phyloP scores from a whole-genome alignment of 2,329 filamentous ascomycete genomes.

The Teratosphaeria nubilosa region DNA sequence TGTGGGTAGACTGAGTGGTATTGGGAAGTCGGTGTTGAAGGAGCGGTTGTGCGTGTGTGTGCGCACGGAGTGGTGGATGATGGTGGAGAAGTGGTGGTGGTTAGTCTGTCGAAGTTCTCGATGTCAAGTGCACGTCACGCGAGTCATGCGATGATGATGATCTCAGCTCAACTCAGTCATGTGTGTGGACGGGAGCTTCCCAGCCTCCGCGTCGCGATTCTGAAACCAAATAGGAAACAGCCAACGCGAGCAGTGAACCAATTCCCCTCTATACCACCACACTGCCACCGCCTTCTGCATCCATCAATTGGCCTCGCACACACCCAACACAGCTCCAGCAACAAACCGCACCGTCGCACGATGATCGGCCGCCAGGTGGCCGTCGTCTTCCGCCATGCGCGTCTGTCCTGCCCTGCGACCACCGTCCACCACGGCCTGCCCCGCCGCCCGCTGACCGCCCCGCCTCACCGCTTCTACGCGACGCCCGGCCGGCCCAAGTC shows the following conservation, averaged over 20 bases:
- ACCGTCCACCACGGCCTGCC: conserved; percentile 4
- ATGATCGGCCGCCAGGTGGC: conserved; percentile 14
- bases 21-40: too few relatives aligned
- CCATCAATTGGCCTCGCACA: background rate
- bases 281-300: background rate
- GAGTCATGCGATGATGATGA: background rate
- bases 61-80: background rate
- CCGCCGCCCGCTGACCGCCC: conserved; percentile 5
- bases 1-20: background rate
- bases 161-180: background rate
- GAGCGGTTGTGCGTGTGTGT: background rate
- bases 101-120: background rate
- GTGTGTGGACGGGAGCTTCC: background rate
- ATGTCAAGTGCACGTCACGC: background rate
- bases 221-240: background rate
- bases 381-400: conserved; percentile 13
- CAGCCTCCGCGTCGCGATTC: background rate
- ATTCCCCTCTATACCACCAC: background rate
- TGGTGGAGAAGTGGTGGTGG: background rate
- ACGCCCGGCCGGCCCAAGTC: conserved; percentile 22
- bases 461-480: conserved; percentile 14
- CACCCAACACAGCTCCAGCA: background rate
- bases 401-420: conserved; percentile 10
- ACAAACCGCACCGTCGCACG: background rate
- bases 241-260: background rate